A percentile compares a stretch with the other conserved stretches of the same genome.
phyloP scores from a whole-genome alignment of 2,329 filamentous ascomycete species.

The Ciborinia camelliae region DNA sequence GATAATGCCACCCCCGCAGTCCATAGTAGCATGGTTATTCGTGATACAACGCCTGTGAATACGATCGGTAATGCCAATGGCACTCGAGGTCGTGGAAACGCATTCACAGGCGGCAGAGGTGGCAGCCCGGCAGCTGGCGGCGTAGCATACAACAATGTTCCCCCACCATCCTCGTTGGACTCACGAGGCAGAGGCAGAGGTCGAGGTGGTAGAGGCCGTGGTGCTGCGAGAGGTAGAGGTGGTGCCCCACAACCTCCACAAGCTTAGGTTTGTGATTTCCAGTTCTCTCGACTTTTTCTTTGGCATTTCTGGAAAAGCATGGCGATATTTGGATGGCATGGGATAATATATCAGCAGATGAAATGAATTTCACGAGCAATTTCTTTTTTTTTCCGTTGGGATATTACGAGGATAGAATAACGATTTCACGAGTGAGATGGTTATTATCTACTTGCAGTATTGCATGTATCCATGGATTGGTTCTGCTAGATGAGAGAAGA shows the following conservation, averaged over 20 bases:
- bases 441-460: background rate
- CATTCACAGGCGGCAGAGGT: conserved; percentile 29
- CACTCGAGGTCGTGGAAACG: conserved; percentile 25
- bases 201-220: conserved; percentile 34
- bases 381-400: background rate
- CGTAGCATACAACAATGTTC: conserved; percentile 52
- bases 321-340: conserved; percentile 4
- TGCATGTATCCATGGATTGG: conserved; percentile 1
- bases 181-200: conserved; percentile 40
- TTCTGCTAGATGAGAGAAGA: background rate
- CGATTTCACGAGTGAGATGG: conserved; percentile 6
- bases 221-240: conserved; percentile 29
- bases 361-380: background rate
- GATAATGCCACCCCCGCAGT: conserved; percentile 31
- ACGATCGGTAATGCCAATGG: conserved; percentile 25
- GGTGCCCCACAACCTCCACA: conserved; percentile 17
- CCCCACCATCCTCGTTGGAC: conserved; percentile 58
- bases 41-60: conserved; percentile 24
- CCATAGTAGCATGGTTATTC: conserved; percentile 30
- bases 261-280: conserved; percentile 9
- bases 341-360: background rate
- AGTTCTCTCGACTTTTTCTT: background rate
- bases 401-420: conserved; percentile 5
- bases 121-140: conserved; percentile 20
- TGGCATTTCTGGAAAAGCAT: conserved; percentile 8